Base-by-base conservation (phyloP, 2,329 filamentous ascomycete species). In the Phoma sp. region DNA sequence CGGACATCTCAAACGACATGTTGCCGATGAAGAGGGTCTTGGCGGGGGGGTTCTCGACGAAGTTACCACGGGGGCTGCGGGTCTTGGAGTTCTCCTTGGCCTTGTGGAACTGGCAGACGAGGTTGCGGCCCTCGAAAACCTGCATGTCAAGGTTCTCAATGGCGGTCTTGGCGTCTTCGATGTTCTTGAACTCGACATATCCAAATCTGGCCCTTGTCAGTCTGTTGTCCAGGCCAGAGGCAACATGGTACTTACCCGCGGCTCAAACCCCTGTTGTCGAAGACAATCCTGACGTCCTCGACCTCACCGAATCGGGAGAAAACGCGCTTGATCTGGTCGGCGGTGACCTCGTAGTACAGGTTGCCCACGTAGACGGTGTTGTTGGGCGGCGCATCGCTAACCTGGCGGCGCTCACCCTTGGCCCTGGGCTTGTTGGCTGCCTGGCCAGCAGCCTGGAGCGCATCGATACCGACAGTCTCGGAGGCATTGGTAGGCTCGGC, bases 1-100 rank as follows among this genome's bases (percentile, higher is more conserved):
- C 92, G 7, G 89, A 90, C 79, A 93, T 89, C 77, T 96, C 90
- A 71, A 90, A 95, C 10, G 90, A 87, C 76, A 96, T 86, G 79
- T 95, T 95, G 62, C 92, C 91, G 64, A 96, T 84, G 79, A 89
- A 96, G 28, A 96, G 78, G 1, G 87, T 90, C 68, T 82, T 85
- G 45, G 83, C 83, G 3, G 87, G 86, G 33, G 77, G 64, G 65
- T 79, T 79, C 26, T 37, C 4, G 10, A 47, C 39, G n/a, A 37
- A 45, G 28, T 40, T 39, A 25, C 56, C 58, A 18, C 3, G 29
- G 10, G n/a, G 10, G 36, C 11, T 18, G 17, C 36, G 43, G 7
- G 45, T 53, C 51, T 38, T 59, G 30, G 59, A 46, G 48, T 61
- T 56, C 20, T 14, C 2, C 52, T 66, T 69, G 29, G 61, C 55